Percentiles rank a stretch among this genome's conserved stretches.
Evolutionary conservation across 345 rosid species (phyloP).

Genomic region (Linum lewisii): DNA sequence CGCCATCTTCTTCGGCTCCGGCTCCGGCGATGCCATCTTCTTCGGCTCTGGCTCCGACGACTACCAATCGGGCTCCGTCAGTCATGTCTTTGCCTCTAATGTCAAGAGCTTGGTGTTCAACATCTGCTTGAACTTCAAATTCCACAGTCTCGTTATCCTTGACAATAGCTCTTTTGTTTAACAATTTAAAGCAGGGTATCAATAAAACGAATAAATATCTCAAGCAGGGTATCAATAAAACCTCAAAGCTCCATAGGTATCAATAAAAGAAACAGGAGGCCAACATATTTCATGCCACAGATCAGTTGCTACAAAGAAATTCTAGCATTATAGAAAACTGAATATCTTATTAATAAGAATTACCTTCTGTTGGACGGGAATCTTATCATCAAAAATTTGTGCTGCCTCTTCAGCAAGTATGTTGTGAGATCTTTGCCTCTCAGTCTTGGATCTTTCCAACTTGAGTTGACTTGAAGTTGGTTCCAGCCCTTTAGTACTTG

Average conservation of each 20-base stretch:
- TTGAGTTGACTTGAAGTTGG: conserved; percentile 34
- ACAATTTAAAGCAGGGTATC: conserved; percentile 45
- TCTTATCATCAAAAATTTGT: conserved; percentile 59
- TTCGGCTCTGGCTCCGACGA: too few species aligned
- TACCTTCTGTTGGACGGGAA: conserved; percentile 75
- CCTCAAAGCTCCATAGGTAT: neutral
- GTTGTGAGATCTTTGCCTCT: conserved; percentile 42
- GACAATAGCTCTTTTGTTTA: conserved; percentile 87
- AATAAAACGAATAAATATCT: conserved; percentile 16
- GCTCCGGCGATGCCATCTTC: too few species aligned
- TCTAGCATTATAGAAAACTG: conserved; percentile 2
- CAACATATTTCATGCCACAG: too few species aligned
- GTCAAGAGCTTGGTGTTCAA: conserved; percentile 40
- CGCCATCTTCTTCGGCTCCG: too few species aligned
- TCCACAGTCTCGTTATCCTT: conserved; percentile 95
- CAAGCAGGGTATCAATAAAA: neutral
- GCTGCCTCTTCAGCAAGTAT: conserved; percentile 74
- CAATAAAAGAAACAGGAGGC: neutral
- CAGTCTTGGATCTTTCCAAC: conserved; percentile 71
- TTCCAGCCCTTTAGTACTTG: conserved; percentile 29
- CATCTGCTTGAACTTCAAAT: conserved; percentile 76
- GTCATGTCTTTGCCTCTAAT: conserved; percentile 28
- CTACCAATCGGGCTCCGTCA: too few species aligned
- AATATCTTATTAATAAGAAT: neutral
- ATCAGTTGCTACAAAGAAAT: neutral